A percentile compares a stretch with the other conserved stretches of the same genome.
Conservation (phyloP, 23 red algal genomes). For the Pyropia yezoensis region DNA sequence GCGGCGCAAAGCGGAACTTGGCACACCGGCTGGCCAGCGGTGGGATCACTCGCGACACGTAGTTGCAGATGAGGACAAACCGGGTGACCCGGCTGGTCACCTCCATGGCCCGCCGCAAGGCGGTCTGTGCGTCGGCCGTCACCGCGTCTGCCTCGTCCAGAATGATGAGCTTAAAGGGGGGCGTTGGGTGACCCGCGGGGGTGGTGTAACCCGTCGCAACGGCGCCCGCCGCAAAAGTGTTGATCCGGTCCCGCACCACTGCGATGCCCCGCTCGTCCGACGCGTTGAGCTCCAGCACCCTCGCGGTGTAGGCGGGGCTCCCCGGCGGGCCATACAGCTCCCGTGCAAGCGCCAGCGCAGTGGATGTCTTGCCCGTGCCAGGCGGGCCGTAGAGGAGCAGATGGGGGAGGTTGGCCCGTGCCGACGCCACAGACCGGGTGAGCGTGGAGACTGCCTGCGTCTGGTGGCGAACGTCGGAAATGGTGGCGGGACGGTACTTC, state of each 20-base stretch:
- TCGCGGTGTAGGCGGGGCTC: slow-evolving; percentile 6
- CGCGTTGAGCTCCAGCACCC: slow-evolving; percentile 93
- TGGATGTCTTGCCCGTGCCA: slow-evolving; percentile 93
- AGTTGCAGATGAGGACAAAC: slow-evolving; percentile 95
- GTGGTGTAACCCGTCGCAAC: slow-evolving; percentile 15
- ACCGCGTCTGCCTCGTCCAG: slow-evolving; percentile 98
- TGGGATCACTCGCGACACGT: slow-evolving; percentile 78
- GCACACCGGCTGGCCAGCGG: slow-evolving; percentile 89
- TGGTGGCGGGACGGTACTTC: slow-evolving; percentile 64
- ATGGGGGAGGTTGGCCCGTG: slow-evolving; percentile 65
- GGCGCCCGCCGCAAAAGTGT: slow-evolving; percentile 57
- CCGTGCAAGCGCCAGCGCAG: slow-evolving; percentile 75
- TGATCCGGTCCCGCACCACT: slow-evolving; percentile 93
- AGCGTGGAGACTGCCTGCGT: slow-evolving; percentile 42
- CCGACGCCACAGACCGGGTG: slow-evolving; percentile 8
- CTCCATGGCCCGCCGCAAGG: slow-evolving; percentile 93
- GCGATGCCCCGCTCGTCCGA: slow-evolving; percentile 93
- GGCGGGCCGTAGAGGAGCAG: slow-evolving; percentile 95
- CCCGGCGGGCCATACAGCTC: slow-evolving; percentile 58
- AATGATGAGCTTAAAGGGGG: slow-evolving; percentile 84
- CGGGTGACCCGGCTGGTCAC: slow-evolving; percentile 61
- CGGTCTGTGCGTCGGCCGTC: slow-evolving; percentile 94
- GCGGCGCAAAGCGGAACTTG: slow-evolving; percentile 83
- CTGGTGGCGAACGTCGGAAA: slow-evolving; percentile 78
- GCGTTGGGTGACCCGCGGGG: slow-evolving; percentile 23